Conservation (phyloP, 2,329 filamentous ascomycete species). For the Curvularia sp. region DNA sequence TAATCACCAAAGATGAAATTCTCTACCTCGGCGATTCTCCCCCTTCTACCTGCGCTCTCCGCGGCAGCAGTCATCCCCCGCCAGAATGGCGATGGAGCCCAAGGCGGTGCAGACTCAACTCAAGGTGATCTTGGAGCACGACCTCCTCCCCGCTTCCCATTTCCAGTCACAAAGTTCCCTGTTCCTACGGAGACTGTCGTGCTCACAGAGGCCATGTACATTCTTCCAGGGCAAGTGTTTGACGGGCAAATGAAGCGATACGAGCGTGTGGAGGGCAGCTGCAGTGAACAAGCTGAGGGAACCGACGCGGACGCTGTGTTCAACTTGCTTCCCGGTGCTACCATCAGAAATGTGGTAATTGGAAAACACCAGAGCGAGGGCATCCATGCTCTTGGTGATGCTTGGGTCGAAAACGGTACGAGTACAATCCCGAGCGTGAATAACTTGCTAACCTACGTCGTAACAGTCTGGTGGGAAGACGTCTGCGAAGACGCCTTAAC, state of each 20-base stretch:
- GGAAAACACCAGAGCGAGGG: conserved; percentile 38
- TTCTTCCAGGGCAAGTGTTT: conserved; percentile 32
- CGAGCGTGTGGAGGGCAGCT: conserved; percentile 33
- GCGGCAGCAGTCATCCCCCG: conserved; percentile 29
- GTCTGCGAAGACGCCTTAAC: conserved; percentile 37
- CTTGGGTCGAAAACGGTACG: conserved; percentile 38
- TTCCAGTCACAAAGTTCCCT: conserved; percentile 32
- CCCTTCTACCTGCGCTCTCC: conserved; percentile 32
- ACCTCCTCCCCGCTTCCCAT: conserved; percentile 31
- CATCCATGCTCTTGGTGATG: conserved; percentile 35
- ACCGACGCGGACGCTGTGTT: conserved; percentile 37
- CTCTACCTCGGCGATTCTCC: conserved; percentile 24
- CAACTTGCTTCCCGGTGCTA: conserved; percentile 32
- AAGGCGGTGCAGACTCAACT: conserved; percentile 29
- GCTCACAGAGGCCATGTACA: conserved; percentile 35
- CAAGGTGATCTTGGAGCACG: conserved; percentile 33
- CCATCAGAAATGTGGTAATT: conserved; percentile 34
- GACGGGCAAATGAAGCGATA: conserved; percentile 40
- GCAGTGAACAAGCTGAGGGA: conserved; percentile 36
- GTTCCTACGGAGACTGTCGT: conserved; percentile 35
- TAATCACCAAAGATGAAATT: conserved; percentile 27
- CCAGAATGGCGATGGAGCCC: conserved; percentile 33
- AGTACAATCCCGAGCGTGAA: accelerated
- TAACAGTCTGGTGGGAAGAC: conserved; percentile 37
- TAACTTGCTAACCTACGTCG: conserved; percentile 6